Base-by-base conservation (phyloP, 805 yeast species). In the Babjeviella inositovora region DNA sequence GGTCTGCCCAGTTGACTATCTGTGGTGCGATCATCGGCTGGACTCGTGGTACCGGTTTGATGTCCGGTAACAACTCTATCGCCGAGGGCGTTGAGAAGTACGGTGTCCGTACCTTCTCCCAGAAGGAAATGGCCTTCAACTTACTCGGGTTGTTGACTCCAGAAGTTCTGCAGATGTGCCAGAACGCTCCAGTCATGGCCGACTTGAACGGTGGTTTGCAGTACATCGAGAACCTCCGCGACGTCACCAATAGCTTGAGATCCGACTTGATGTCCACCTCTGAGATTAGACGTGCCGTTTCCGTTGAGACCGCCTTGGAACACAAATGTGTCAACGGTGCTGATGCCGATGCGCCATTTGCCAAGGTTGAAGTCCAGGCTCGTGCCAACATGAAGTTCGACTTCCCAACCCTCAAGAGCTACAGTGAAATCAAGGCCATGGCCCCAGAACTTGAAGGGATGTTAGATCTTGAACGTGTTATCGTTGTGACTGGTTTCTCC, bases 41-140 rank as follows among this genome's bases (percentile, higher is more conserved):
- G 99, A 90, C 99, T 33, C 81, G 99, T 67, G 99, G 99, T 54
- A 90, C 99, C 29, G 99, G 99, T 45, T 72, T 90, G 46, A 90
- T 90, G 99, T 66, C 84, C 43, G 96, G 75, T 39, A 90, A 90
- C 67, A 90, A 90, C 61, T 76, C 82, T 47, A 81, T 90, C 50
- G 95, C 99, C 31, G 95, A 85, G 57, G 96, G 96, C 37, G 80
- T 90, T 44, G 99, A 90, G 59, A 70, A 70, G 47, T 60, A 77
- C 30, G 97, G 98, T 42, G 96, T 90, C 23, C 79, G 97, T 58
- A 90, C 99, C 20, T 90, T 87, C 70, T 80, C 95, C 25, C 98
- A 90, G 59, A 79, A 80, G 55, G 99, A 90, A 61, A 90, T 90
- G 99, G 96, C 98, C 21, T 90, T 90, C 73, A 90, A 92, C 62